These are phyloP conservation scores for Magnolia changhungtana DNA, from an alignment of 164 flowering plant genomes.

Conservation along the genomic window DNA sequence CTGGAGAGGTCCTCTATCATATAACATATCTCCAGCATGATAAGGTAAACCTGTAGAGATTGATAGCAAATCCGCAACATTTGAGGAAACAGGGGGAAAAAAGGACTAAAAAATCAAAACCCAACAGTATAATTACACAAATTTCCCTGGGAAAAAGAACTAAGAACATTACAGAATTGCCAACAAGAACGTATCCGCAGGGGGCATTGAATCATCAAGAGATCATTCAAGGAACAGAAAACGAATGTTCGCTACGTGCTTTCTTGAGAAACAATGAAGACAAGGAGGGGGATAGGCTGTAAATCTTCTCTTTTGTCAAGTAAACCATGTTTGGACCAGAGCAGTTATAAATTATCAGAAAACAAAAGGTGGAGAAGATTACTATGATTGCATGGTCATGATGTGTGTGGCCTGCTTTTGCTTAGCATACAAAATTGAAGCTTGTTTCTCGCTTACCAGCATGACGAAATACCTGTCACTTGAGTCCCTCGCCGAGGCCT, in stretches of 20 bases:
- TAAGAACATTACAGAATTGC: no score
- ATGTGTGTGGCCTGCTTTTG: neutral
- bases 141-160: neutral
- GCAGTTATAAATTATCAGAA: neutral
- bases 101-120: neutral
- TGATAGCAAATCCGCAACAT: neutral
- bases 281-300: neutral
- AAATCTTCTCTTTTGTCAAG: neutral
- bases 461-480: constrained; percentile 20
- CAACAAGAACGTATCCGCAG: no score
- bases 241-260: neutral
- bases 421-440: constrained; percentile 42
- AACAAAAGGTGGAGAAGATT: neutral
- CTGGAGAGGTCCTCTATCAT: no score
- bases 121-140: neutral
- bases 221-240: neutral
- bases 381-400: neutral
- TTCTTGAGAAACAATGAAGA: neutral
- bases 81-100: neutral
- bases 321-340: neutral
- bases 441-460: neutral
- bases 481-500: constrained; percentile 62
- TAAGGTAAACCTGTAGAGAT: no score
- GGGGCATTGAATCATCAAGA: neutral
- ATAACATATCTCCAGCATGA: no score